These are phyloP conservation scores for Closterium sp. DNA, from an alignment of 139 green algal genomes.

Conservation along the genomic window DNA sequence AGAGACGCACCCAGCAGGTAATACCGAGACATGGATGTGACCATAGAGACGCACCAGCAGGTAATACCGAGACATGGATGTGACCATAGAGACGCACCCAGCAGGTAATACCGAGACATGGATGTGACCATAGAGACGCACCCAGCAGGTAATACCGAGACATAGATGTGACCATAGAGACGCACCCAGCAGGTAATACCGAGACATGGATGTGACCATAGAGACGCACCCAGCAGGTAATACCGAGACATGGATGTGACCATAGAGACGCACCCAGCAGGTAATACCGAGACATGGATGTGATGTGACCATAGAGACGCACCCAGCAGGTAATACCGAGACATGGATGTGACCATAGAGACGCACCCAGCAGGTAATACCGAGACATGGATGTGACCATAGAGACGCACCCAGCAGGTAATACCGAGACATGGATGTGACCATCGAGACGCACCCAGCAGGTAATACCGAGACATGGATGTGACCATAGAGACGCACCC, in stretches of 20 bases:
- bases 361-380: conserved; percentile 38
- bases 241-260: conserved; percentile 18
- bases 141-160: conserved; percentile 24
- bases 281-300: no score
- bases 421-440: conserved; percentile 16
- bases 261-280: conserved; percentile 41
- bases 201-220: conserved; percentile 21
- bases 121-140: conserved; percentile 41
- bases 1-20: no score
- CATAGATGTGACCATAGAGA: conserved; percentile 34
- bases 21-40: conserved; percentile 19
- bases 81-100: conserved; percentile 40
- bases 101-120: conserved; percentile 16
- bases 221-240: conserved; percentile 44
- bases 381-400: conserved; percentile 23
- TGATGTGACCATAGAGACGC: neutral
- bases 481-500: conserved; percentile 41
- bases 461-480: conserved; percentile 18
- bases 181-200: conserved; percentile 32
- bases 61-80: conserved; percentile 13
- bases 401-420: conserved; percentile 44
- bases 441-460: conserved; percentile 39
- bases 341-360: conserved; percentile 30
- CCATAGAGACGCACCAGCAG: conserved; percentile 40
- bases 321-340: no score